These are phyloP conservation scores for Acidiella bohemica DNA, from an alignment of 495 filamentous ascomycete genomes.

Conservation along the genomic window DNA sequence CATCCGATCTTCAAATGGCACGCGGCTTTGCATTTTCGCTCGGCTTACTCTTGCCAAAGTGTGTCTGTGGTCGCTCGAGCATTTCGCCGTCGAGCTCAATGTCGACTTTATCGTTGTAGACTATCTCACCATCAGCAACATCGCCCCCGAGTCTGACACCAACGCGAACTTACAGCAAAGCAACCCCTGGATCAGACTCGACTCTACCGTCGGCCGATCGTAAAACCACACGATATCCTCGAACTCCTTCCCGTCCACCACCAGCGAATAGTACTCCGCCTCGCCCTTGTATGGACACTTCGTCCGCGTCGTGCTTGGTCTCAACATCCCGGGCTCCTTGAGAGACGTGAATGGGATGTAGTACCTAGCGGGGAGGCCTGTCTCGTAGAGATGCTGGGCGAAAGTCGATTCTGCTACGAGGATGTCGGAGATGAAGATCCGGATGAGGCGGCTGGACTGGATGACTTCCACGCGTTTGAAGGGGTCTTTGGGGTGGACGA, in stretches of 20 bases:
- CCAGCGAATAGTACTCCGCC: conserved; percentile 39
- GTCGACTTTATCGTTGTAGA: conserved; percentile 51
- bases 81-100: conserved; percentile 40
- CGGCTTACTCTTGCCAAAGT: conserved; percentile 17
- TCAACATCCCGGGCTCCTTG: conserved; percentile 30
- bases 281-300: conserved; percentile 46
- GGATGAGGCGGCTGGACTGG: conserved; percentile 35
- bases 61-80: conserved; percentile 26
- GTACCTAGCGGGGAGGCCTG: conserved; percentile 37
- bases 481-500: conserved; percentile 47
- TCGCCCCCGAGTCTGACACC: neutral
- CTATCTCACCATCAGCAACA: conserved; percentile 12
- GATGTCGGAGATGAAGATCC: conserved; percentile 35
- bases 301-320: conserved; percentile 32
- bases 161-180: conserved; percentile 17
- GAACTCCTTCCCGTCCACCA: conserved; percentile 28
- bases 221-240: conserved; percentile 46
- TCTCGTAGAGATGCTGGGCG: conserved; percentile 38
- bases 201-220: conserved; percentile 37
- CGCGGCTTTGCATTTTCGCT: conserved; percentile 10
- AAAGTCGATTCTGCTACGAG: conserved; percentile 32
- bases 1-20: neutral
- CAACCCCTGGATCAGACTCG: conserved; percentile 32
- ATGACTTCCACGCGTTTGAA: conserved; percentile 45
- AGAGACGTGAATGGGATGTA: conserved; percentile 38